A percentile compares a stretch with the other conserved stretches of the same genome.
Evolutionary conservation across 495 filamentous ascomycete genomes (phyloP).

Genomic region (Chaetomidium leptoderma): DNA sequence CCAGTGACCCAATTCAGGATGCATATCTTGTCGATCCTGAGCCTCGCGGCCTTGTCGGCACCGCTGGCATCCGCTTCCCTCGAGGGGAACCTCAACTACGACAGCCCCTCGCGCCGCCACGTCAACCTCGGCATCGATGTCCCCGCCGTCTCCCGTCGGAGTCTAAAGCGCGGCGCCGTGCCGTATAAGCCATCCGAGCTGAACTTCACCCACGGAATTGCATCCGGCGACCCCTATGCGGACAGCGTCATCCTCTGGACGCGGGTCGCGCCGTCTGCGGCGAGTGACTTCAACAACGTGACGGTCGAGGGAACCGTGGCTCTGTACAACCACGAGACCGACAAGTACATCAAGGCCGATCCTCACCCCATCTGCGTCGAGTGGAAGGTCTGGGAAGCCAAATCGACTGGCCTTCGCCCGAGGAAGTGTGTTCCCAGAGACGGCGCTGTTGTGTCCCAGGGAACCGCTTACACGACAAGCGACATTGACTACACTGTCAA

Average conservation of each 20-base stretch:
- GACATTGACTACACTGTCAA: constrained; percentile 65
- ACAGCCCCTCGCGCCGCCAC: constrained; percentile 51
- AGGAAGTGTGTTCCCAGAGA: not conserved
- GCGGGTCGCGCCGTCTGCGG: constrained; percentile 48
- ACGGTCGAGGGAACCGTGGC: constrained; percentile 52
- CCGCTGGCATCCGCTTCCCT: constrained; percentile 21
- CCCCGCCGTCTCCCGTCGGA: constrained; percentile 37
- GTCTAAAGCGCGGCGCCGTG: constrained; percentile 49
- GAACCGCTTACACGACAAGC: constrained; percentile 55
- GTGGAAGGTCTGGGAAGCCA: constrained; percentile 36
- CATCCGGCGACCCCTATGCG: constrained; percentile 60
- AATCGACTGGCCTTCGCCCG: constrained; percentile 15
- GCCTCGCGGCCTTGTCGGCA: constrained; percentile 10
- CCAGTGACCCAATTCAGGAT: not conserved
- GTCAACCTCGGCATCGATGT: constrained; percentile 52
- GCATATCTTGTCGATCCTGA: not conserved
- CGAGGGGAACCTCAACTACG: constrained; percentile 55
- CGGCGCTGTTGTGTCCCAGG: constrained; percentile 38
- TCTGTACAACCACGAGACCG: constrained; percentile 54
- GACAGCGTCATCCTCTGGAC: constrained; percentile 64
- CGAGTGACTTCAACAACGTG: constrained; percentile 50
- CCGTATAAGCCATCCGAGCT: constrained; percentile 45
- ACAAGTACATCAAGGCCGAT: constrained; percentile 47
- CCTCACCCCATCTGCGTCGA: constrained; percentile 56
- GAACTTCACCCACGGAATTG: constrained; percentile 38